Base-by-base conservation (phyloP, 768 basidiomycete genomes). In the Pleurotus giganteus region DNA sequence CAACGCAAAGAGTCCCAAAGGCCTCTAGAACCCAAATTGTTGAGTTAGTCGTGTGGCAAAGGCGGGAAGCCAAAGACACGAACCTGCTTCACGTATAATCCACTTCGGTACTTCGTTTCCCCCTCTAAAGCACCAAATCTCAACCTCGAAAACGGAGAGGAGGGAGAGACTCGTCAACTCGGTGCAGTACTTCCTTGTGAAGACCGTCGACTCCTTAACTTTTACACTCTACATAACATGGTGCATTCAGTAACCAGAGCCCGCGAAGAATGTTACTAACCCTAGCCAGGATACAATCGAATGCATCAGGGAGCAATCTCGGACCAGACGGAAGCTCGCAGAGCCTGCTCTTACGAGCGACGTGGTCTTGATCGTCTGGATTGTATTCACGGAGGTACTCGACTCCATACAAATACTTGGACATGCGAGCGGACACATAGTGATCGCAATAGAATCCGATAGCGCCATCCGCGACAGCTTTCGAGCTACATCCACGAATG, bases 371-470 rank as follows among this genome's bases (percentile, higher is more conserved):
- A 65, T 91, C 84, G 31, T 73, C 73, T 2, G 77, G 70, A 65
- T 91, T 81, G 61, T 81, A 82, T 56, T 87, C 83, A 15, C 88
- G 79, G 17, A 90, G 71, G 63, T 83, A 90, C 66, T 91, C 88
- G 43, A 91, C 89, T 13, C 89, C 89, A 63, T 91, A 92, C 82
- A 89, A 84, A 63, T 81, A 90, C 65, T 79, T 89, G 27, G 88
- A 87, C 74, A 90, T 83, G 41, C 89, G 81, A 21, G 89, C 87
- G 4, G 87, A 87, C 53, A 92, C 90, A 60, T 90, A 85, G 58
- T 91, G 90, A 62, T 91, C 89, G 60, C 86, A 88, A 68, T 89
- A 91, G 68, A 91, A 92, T 26, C 88, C 88, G 58, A 91, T 82
- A 1, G 89, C 88, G 23, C 90, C 89, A 58, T 92, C 88, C 27